A percentile compares a stretch with the other conserved stretches of the same genome.
These are phyloP conservation scores for Neofusicoccum ribis DNA, from an alignment of 2,329 filamentous ascomycete genomes.

Conservation along the genomic window DNA sequence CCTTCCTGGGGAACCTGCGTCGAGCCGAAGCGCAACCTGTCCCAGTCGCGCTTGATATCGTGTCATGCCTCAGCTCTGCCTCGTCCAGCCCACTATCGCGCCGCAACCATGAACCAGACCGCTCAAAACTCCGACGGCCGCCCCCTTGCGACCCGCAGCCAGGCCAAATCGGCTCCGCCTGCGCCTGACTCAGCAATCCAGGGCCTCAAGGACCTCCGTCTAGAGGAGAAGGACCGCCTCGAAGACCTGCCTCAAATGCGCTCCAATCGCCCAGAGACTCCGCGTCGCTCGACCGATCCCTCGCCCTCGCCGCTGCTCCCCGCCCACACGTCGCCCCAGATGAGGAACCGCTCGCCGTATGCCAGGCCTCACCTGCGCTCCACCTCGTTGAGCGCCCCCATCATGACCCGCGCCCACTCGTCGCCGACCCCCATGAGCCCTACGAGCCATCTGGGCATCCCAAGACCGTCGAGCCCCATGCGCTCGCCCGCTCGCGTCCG, in stretches of 20 bases:
- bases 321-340: constrained; percentile 32
- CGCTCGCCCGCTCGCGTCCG: constrained; percentile 46
- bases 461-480: constrained; percentile 39
- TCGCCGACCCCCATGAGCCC: constrained; percentile 44
- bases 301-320: constrained; percentile 29
- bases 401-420: constrained; percentile 51
- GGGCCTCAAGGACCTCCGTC: constrained; percentile 2
- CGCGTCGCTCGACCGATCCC: constrained; percentile 42
- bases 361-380: constrained; percentile 48
- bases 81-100: not conserved
- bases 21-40: constrained; percentile 11
- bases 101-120: constrained; percentile 7
- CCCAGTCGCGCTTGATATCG: constrained; percentile 16
- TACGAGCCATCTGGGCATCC: constrained; percentile 33
- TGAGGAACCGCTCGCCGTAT: constrained; percentile 51
- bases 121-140: not conserved
- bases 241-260: constrained; percentile 13
- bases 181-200: constrained; percentile 12
- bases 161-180: constrained; percentile 12
- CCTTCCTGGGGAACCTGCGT: not conserved
- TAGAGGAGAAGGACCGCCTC: constrained; percentile 15
- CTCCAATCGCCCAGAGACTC: constrained; percentile 33
- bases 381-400: constrained; percentile 45
- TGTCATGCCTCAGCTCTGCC: constrained; percentile 15
- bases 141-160: not conserved